Base-by-base conservation (phyloP, 257 asterid species). In the Nicotiana attenuata region DNA sequence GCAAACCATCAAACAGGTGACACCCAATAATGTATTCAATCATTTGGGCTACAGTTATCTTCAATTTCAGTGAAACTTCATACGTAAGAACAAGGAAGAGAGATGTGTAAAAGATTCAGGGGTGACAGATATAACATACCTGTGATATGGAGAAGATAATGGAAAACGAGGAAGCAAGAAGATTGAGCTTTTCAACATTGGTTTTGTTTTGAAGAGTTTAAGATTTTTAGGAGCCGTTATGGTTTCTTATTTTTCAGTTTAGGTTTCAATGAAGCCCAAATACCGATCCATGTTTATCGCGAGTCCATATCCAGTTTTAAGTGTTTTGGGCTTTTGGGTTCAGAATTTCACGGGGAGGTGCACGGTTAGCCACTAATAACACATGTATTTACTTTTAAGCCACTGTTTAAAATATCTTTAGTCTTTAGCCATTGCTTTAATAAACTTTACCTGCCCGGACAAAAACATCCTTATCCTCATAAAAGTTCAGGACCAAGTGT, bases 131-230 rank as follows among this genome's bases (percentile, higher is more conserved):
- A 68, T 20, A 61, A 67, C 28, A 47, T 83, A 90, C 97, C 97
- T 87, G 35, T 87, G 41, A 20, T 71, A 55, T 65, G 50, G 64
- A 57, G 60, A 22, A 56, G 81, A 47, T 53, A 66, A 16, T 47
- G 81, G 16, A 56, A 83, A 61, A 61, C 85, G 83, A 84, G 95
- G 92, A 80, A 88, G 83, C 81, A 47, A 66, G 78, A 85, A 64
- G 61, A 73, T 81, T 16, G 87, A 79, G 85, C 82, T 85, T 84
- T 86, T 86, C 20, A 88, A 82, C 97, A 90, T 89, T 71, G 88
- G 83, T 78, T 57, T 9, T 10, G 31, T 2, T 16, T 65, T 64
- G n/a, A 13, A 64, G 19, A 7, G 11, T 5, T 64, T 13, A 13
- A 41, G 29, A 68, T 38, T 38, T 68, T 38, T 68, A 35, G 31